Evolutionary conservation across 2,329 filamentous ascomycete genomes (phyloP).

Genomic region (Aspergillus jensenii): DNA sequence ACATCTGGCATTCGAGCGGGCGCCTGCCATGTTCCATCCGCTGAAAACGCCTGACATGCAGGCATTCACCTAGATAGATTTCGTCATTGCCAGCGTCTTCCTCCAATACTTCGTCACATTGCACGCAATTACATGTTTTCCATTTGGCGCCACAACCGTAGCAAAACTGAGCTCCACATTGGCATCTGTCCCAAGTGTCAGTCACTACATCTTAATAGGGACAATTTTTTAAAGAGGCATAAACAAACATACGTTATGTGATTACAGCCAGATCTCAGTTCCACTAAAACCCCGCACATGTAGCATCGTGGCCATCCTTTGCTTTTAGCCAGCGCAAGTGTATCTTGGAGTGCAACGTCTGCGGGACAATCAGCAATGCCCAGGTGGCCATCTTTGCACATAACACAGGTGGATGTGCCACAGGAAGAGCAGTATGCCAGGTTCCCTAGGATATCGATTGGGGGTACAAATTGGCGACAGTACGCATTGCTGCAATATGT

Average conservation of each 20-base stretch:
- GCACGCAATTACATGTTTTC: background rate
- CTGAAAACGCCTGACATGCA: background rate
- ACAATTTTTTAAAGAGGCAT: background rate
- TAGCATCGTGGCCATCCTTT: slow-evolving; percentile 4
- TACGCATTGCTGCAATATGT: slow-evolving; percentile 3
- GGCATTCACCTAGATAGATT: background rate
- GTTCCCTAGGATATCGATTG: background rate
- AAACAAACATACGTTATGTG: slow-evolving; percentile 7
- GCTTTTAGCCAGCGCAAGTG: background rate
- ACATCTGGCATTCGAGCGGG: background rate
- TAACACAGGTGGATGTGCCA: background rate
- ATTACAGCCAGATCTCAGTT: slow-evolving; percentile 2
- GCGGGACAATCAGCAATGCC: background rate
- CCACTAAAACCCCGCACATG: background rate
- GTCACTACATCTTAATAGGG: background rate
- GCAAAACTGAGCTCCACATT: slow-evolving; percentile 8
- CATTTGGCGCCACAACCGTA: slow-evolving; percentile 5
- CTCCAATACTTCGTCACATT: background rate
- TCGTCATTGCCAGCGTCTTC: background rate
- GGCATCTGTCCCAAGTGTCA: background rate
- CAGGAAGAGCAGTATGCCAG: background rate
- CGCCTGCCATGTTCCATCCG: background rate
- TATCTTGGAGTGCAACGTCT: slow-evolving; percentile 2
- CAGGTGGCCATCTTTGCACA: slow-evolving; percentile 1
- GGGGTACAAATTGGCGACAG: slow-evolving; percentile 2